Evolutionary conservation across 1,139 yeast genomes (phyloP), one percentile per base, ranked within the genome.

Genomic region (Suzukiozyma palmioleophila): DNA sequence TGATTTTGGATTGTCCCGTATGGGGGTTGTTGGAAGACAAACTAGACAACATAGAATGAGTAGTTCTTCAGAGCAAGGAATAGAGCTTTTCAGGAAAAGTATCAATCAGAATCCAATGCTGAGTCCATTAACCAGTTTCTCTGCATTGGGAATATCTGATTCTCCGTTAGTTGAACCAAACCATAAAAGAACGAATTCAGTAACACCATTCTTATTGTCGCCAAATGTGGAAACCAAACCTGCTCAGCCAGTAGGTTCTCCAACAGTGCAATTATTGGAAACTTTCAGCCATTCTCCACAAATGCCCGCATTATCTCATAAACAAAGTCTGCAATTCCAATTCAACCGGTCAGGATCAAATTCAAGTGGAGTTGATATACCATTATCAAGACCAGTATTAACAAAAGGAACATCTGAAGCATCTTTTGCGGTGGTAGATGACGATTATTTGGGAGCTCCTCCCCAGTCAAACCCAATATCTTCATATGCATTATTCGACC

Each of bases 1-100:
- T 0, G 98, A 94, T 62, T 94, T 94, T 66, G 99, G 98, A 1
- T 71, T 94, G 37, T 86, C 96, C 4, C 69, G 96, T 56, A 81
- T 89, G 70, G 97, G 97, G 18, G 76, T 90, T 36, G 79, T 88
- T 29, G 86, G 90, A 30, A 79, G 97, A 59, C 96, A 88, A 57
- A 70, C 69, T 6, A 50, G 60, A 33, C 39, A 51, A 11, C 73
- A 73, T 32, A 49, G 79, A 21, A 68, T 67, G 37, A 70, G 75
- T 45, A 66, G 73, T 42, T 60, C 72, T 6, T 63, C 75, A 6
- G 77, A 71, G 37, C 73, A 66, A 39, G 72, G 69, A 0, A 64
- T 71, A 35, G 77, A 71, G 39, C 43, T 64, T 16, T 70, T 71
- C 50, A 52, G 75, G 36, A 64, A 56, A 41, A 59, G 60, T 38